A percentile compares a stretch with the other conserved stretches of the same genome.
phyloP scores from a whole-genome alignment of 2,329 filamentous ascomycete species.

The Colletotrichum sp. region DNA sequence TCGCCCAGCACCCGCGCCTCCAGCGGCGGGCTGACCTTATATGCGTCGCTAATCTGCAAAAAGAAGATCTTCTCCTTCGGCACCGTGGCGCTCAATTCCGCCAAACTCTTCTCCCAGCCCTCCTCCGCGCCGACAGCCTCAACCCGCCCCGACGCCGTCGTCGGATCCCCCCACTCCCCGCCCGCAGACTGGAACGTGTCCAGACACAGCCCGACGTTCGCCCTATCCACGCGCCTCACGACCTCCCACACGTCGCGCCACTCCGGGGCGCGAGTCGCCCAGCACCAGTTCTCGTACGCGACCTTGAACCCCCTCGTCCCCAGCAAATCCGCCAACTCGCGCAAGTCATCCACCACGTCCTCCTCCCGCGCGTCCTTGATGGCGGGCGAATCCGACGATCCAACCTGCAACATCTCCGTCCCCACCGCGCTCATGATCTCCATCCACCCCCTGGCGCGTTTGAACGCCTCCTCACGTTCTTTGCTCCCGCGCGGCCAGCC shows the following conservation, averaged over 20 bases:
- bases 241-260: slow-evolving; percentile 77
- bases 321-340: slow-evolving; percentile 67
- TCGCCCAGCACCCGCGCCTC: slow-evolving; percentile 48
- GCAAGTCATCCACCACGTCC: slow-evolving; percentile 63
- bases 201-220: slow-evolving; percentile 76
- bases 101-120: slow-evolving; percentile 51
- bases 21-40: slow-evolving; percentile 64
- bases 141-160: slow-evolving; percentile 63
- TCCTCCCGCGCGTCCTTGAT: slow-evolving; percentile 55
- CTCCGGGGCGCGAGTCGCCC: slow-evolving; percentile 71
- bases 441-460: slow-evolving; percentile 70
- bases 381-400: slow-evolving; percentile 66
- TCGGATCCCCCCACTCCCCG: slow-evolving; percentile 76
- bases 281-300: slow-evolving; percentile 85
- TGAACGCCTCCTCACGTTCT: slow-evolving; percentile 67
- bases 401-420: slow-evolving; percentile 73
- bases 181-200: slow-evolving; percentile 81
- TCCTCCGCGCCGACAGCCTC: slow-evolving; percentile 46
- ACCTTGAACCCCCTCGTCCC: slow-evolving; percentile 62
- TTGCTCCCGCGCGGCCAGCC: slow-evolving; percentile 68
- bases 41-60: slow-evolving; percentile 78
- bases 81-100: slow-evolving; percentile 37
- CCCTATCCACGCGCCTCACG: slow-evolving; percentile 63
- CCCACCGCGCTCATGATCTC: slow-evolving; percentile 73
- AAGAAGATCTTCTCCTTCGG: slow-evolving; percentile 76